Evolutionary conservation across 768 basidiomycete genomes (phyloP).

Genomic region (Tylopilus sp.): DNA sequence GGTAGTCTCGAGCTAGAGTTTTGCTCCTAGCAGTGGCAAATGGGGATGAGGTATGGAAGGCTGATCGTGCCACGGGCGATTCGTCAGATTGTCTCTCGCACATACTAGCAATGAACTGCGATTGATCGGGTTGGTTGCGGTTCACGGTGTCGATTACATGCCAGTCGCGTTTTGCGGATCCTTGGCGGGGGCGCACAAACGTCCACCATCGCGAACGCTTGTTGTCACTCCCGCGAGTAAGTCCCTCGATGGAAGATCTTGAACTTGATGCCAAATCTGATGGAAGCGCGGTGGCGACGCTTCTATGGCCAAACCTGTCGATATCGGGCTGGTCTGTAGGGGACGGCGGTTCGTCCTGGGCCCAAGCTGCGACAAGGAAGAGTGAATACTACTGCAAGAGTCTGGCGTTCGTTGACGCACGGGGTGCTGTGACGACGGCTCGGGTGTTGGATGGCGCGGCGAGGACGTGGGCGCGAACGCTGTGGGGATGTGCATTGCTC

Average conservation of each 20-base stretch:
- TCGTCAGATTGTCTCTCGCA: slow-evolving; percentile 21
- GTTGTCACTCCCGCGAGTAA: slow-evolving; percentile 31
- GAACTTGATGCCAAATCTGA: slow-evolving; percentile 52
- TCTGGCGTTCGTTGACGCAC: slow-evolving; percentile 39
- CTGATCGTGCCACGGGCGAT: slow-evolving; percentile 24
- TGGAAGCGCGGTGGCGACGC: slow-evolving; percentile 39
- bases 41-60: slow-evolving; percentile 28
- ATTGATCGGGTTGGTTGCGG: slow-evolving; percentile 11
- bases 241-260: slow-evolving; percentile 38
- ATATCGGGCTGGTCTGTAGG: slow-evolving; percentile 47
- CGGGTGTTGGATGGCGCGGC: slow-evolving; percentile 41
- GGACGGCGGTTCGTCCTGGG: slow-evolving; percentile 77
- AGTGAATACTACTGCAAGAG: neutral
- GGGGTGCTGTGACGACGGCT: slow-evolving; percentile 65
- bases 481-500: slow-evolving; percentile 26
- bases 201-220: slow-evolving; percentile 73
- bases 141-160: neutral
- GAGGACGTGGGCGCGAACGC: slow-evolving; percentile 25
- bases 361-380: slow-evolving; percentile 59
- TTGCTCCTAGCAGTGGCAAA: slow-evolving; percentile 53
- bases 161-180: slow-evolving; percentile 9
- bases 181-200: slow-evolving; percentile 58
- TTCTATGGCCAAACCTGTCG: slow-evolving; percentile 27
- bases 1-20: slow-evolving; percentile 67
- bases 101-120: slow-evolving; percentile 6